Evolutionary conservation across 2,329 filamentous ascomycete species (phyloP), one percentile per base, ranked within the genome.

Genomic region (Scortechinia acanthostroma): DNA sequence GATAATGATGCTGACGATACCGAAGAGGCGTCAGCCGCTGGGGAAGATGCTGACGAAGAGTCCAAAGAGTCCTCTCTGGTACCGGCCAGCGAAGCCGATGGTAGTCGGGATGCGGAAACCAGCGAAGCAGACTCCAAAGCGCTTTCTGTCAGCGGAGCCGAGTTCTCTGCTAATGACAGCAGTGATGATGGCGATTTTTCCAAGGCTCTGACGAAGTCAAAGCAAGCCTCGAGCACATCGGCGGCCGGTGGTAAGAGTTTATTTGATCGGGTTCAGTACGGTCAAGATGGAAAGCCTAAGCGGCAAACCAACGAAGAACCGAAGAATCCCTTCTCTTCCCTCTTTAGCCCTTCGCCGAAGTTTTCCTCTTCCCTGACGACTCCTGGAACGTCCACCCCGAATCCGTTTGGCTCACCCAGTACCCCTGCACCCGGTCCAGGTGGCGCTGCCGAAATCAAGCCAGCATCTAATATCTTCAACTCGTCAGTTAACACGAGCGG

Each of bases 1-100:
- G 52, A 58, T 6, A 45, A 52, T 37, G 51, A 52, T 40, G 54
- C 52, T 14, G 55, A 59, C 43, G 53, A 56, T 17, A 55, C 53
- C 2, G 53, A 58, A 20, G 53, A 56, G 37, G 54, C 50, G 3
- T 57, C 54, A 23, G 53, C 49, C 17, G 53, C 55, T 42, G 45
- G 47, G 17, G 48, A 48, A 17, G 45, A 35, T 4, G 53, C 53
- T 45, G 49, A 51, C 20, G 50, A 45, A 13, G 17, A 19, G 35
- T 40, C 35, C 10, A 40, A 10, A 10, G 35, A 40, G n/a, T n/a
- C n/a, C n/a, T n/a, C n/a, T n/a, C n/a, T n/a, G n/a, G n/a, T n/a
- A n/a, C n/a, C n/a, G n/a, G n/a, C n/a, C n/a, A n/a, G n/a, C n/a
- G n/a, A n/a, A n/a, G n/a, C n/a, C n/a, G n/a, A n/a, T n/a, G n/a